Evolutionary conservation across 2,329 filamentous ascomycete genomes (phyloP).

Genomic region (Diaporthe citriasiana): DNA sequence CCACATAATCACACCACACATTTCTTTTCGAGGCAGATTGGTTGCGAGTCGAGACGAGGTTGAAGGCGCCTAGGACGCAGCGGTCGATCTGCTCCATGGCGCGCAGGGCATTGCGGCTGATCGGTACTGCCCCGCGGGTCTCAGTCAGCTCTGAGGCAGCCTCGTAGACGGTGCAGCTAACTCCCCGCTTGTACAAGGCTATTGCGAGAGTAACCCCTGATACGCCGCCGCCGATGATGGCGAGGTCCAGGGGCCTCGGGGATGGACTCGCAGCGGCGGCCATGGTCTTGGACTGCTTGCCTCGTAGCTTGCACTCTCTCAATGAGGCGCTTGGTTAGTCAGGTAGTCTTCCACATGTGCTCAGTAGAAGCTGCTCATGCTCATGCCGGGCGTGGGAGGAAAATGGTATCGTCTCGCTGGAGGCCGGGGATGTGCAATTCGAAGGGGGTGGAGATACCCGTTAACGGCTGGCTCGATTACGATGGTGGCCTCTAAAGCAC

Average conservation of each 20-base stretch:
- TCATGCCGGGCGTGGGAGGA: not conserved
- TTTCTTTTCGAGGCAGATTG: constrained; percentile 43
- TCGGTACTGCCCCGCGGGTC: constrained; percentile 55
- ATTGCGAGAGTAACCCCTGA: constrained; percentile 56
- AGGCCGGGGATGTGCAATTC: not conserved
- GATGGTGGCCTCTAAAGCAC: not conserved
- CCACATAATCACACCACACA: constrained; percentile 49
- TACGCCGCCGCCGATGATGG: constrained; percentile 58
- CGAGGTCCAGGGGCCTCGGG: constrained; percentile 50
- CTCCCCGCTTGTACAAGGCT: constrained; percentile 48
- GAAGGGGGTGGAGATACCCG: not conserved
- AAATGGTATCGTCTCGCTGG: not conserved
- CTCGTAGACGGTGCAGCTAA: constrained; percentile 55
- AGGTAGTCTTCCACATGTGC: not conserved
- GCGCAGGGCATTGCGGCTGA: constrained; percentile 53
- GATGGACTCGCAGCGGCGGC: not conserved
- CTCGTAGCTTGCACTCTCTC: not conserved
- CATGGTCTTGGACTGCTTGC: not conserved
- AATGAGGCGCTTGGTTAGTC: not conserved
- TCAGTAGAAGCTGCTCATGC: not conserved
- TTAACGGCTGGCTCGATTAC: constrained; percentile 1
- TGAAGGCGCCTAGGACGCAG: constrained; percentile 48
- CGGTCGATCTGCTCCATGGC: constrained; percentile 51
- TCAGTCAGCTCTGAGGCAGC: constrained; percentile 52
- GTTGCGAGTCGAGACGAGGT: constrained; percentile 49